These are phyloP conservation scores for Thalassiosira mediterranea DNA, from an alignment of 352 stramenopile genomes.

Conservation along the genomic window DNA sequence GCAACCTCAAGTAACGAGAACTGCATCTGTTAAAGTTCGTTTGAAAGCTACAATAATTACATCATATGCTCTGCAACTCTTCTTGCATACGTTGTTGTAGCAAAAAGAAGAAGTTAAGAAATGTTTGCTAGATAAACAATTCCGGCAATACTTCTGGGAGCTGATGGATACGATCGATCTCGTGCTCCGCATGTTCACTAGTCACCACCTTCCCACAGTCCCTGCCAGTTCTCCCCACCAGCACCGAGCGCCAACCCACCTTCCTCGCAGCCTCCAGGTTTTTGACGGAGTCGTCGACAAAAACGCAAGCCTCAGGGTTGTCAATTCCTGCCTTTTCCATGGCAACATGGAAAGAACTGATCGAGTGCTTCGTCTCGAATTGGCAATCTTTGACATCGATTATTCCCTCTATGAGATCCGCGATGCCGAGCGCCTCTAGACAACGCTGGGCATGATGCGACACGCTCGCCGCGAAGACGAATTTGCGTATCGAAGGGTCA, in stretches of 20 bases:
- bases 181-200: slow-evolving; percentile 56
- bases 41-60: too few relatives aligned
- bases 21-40: too few relatives aligned
- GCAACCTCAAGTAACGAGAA: too few relatives aligned
- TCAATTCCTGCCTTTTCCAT: slow-evolving; percentile 66
- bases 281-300: slow-evolving; percentile 74
- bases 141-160: slow-evolving; percentile 52
- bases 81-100: too few relatives aligned
- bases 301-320: slow-evolving; percentile 65
- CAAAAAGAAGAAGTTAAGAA: too few relatives aligned
- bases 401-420: slow-evolving; percentile 72
- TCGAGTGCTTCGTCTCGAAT: slow-evolving; percentile 76
- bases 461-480: slow-evolving; percentile 78
- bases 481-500: slow-evolving; percentile 70
- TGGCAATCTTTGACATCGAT: slow-evolving; percentile 76
- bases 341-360: slow-evolving; percentile 60
- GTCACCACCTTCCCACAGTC: slow-evolving; percentile 57
- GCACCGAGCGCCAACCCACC: slow-evolving; percentile 62
- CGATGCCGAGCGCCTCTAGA: slow-evolving; percentile 66
- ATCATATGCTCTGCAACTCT: too few relatives aligned
- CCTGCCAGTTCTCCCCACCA: slow-evolving; percentile 67
- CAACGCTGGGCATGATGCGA: slow-evolving; percentile 69
- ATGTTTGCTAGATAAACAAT: too few relatives aligned
- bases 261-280: slow-evolving; percentile 68
- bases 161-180: slow-evolving; percentile 69